Percentiles rank a stretch among this genome's conserved stretches.
Evolutionary conservation across 805 yeast species (phyloP).

Genomic region (Kuraishia capsulata): DNA sequence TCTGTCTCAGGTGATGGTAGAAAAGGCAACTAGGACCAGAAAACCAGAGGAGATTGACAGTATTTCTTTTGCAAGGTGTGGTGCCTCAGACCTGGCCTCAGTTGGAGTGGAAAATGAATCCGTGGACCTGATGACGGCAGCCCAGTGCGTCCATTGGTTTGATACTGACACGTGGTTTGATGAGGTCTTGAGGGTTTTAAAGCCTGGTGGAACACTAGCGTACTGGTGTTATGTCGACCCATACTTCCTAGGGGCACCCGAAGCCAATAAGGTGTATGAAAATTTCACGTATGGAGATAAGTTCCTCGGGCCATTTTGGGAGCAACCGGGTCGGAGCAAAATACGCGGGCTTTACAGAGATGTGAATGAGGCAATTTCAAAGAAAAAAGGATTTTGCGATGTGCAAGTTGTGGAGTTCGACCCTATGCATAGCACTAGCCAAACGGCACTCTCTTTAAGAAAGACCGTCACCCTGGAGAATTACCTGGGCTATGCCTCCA

Average conservation of each 20-base stretch:
- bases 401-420: background rate
- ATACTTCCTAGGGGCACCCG: constrained; percentile 36
- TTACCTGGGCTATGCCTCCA: constrained; percentile 44
- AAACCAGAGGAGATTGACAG: constrained; percentile 14
- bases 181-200: constrained; percentile 25
- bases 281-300: constrained; percentile 31
- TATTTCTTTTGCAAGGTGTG: constrained; percentile 17
- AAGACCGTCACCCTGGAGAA: constrained; percentile 32
- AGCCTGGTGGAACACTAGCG: constrained; percentile 42
- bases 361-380: constrained; percentile 31
- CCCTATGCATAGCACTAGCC: constrained; percentile 6
- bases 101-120: constrained; percentile 11
- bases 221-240: constrained; percentile 80
- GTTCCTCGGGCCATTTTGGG: constrained; percentile 68
- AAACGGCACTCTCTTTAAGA: constrained; percentile 22
- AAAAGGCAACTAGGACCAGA: constrained; percentile 33
- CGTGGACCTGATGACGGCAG: constrained; percentile 65
- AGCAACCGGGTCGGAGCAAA: constrained; percentile 66
- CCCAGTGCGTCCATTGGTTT: constrained; percentile 86
- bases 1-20: constrained; percentile 35
- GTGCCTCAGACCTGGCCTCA: constrained; percentile 7
- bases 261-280: constrained; percentile 43
- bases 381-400: constrained; percentile 27
- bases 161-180: constrained; percentile 14
- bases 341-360: constrained; percentile 35